Evolutionary conservation across 2,329 filamentous ascomycete species (phyloP).

Genomic region (Aspergillus melleus): DNA sequence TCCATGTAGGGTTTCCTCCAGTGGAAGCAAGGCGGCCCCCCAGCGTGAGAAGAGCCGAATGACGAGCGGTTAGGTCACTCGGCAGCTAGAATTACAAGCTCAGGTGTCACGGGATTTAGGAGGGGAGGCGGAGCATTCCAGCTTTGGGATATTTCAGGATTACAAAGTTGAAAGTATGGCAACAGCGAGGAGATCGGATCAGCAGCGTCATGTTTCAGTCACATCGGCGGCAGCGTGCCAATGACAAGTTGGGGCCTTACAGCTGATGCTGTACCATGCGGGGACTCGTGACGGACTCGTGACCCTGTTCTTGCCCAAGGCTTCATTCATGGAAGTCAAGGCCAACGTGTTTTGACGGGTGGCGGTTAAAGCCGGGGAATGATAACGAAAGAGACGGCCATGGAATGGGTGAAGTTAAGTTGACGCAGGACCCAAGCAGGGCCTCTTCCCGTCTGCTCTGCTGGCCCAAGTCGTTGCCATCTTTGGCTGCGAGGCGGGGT

Average conservation of each 20-base stretch:
- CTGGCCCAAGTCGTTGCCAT: slow-evolving; percentile 1
- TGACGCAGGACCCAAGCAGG: too few relatives aligned
- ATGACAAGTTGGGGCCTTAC: slow-evolving; percentile 16
- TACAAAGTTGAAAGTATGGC: neutral
- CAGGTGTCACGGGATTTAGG: neutral
- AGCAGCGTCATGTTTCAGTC: slow-evolving; percentile 15
- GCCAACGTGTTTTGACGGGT: neutral
- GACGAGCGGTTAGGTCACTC: neutral
- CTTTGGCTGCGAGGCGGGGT: slow-evolving; percentile 11
- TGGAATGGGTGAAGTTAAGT: neutral
- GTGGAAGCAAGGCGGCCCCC: neutral
- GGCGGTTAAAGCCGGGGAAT: slow-evolving; percentile 2
- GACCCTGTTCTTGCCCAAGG: neutral
- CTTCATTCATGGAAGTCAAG: too few relatives aligned
- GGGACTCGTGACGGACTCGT: slow-evolving; percentile 1
- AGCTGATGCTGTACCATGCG: slow-evolving; percentile 11
- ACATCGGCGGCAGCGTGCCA: slow-evolving; percentile 6
- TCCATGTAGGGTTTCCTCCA: neutral
- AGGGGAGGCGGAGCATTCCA: neutral
- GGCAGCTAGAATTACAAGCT: neutral
- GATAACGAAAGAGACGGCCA: neutral
- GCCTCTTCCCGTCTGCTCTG: neutral
- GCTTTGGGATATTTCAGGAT: neutral
- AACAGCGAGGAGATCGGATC: neutral
- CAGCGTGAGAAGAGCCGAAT: neutral